Conservation (phyloP, 73 alveolate species). For the Blepharisma japonicum region DNA sequence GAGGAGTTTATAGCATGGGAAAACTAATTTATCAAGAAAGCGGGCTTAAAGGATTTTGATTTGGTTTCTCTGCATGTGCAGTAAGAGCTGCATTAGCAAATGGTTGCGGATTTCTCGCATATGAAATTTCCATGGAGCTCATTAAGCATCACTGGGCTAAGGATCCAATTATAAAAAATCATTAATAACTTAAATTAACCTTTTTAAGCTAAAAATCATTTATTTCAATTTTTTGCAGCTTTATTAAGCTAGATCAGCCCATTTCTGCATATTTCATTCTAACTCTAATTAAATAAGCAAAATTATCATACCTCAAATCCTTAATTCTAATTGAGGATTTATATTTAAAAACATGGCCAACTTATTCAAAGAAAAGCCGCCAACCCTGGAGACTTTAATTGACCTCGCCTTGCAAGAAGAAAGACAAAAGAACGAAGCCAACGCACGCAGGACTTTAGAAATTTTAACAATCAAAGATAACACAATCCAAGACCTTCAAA, state of each 20-base stretch:
- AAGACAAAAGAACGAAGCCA: conserved; percentile 36
- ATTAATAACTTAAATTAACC: too few relatives aligned
- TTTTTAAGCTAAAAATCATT: too few relatives aligned
- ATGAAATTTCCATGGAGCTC: conserved; percentile 29
- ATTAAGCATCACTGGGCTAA: neutral
- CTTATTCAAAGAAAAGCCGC: conserved; percentile 38
- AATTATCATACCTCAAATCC: too few relatives aligned
- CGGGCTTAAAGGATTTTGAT: conserved; percentile 45
- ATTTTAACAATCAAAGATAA: conserved; percentile 39
- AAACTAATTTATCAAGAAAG: conserved; percentile 25
- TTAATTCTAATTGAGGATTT: too few relatives aligned
- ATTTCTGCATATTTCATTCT: too few relatives aligned
- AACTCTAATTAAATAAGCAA: too few relatives aligned
- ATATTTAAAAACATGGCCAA: too few relatives aligned
- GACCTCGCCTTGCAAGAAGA: conserved; percentile 46
- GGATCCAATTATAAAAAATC: too few relatives aligned
- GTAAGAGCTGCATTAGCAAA: conserved; percentile 34
- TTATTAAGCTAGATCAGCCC: too few relatives aligned
- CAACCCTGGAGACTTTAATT: conserved; percentile 44
- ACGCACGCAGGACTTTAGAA: conserved; percentile 40
- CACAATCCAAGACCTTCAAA: conserved; percentile 36
- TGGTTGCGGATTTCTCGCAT: conserved; percentile 31
- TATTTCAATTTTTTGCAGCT: too few relatives aligned
- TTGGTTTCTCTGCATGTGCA: conserved; percentile 49
- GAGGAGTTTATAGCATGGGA: conserved; percentile 38